Percentiles rank a stretch among this genome's conserved stretches.
These are phyloP conservation scores for Dictyostelium capitatum DNA, from an alignment of 78 protist genomes.

Conservation along the genomic window DNA sequence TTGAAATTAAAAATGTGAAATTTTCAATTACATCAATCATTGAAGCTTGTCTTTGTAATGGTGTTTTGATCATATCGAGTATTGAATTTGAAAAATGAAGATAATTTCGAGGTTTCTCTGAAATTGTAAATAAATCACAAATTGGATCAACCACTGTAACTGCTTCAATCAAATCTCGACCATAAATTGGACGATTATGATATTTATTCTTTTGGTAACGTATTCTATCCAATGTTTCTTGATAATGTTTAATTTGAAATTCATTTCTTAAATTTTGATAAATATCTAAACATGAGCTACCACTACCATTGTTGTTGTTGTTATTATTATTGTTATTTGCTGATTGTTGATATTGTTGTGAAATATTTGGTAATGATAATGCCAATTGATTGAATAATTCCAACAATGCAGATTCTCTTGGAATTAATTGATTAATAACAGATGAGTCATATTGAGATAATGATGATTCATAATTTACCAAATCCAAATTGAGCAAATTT, in stretches of 20 bases:
- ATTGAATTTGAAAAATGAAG: not conserved
- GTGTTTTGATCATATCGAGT: slow-evolving; percentile 37
- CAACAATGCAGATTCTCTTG: not conserved
- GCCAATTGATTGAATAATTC: not conserved
- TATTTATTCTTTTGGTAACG: slow-evolving; percentile 1
- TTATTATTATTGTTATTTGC: not conserved
- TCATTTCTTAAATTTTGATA: slow-evolving; percentile 34
- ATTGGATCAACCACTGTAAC: slow-evolving; percentile 5
- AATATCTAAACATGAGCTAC: slow-evolving; percentile 46
- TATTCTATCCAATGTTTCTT: slow-evolving; percentile 40
- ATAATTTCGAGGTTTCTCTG: slow-evolving; percentile 4
- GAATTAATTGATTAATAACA: slow-evolving; percentile 10
- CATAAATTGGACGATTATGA: slow-evolving; percentile 36
- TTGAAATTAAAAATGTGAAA: slow-evolving; percentile 65
- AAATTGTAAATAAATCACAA: not conserved
- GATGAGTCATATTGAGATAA: slow-evolving; percentile 18
- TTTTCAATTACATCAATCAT: slow-evolving; percentile 50
- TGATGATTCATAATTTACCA: slow-evolving; percentile 24
- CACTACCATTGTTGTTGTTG: not conserved
- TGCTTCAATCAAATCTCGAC: slow-evolving; percentile 15
- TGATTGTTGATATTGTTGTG: slow-evolving; percentile 6
- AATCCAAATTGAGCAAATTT: slow-evolving; percentile 26
- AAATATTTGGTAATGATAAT: slow-evolving; percentile 15
- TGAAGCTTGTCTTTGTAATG: not conserved
- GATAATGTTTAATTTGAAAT: not conserved